Conservation (phyloP, 768 basidiomycete species). For the Mycena floridula region DNA sequence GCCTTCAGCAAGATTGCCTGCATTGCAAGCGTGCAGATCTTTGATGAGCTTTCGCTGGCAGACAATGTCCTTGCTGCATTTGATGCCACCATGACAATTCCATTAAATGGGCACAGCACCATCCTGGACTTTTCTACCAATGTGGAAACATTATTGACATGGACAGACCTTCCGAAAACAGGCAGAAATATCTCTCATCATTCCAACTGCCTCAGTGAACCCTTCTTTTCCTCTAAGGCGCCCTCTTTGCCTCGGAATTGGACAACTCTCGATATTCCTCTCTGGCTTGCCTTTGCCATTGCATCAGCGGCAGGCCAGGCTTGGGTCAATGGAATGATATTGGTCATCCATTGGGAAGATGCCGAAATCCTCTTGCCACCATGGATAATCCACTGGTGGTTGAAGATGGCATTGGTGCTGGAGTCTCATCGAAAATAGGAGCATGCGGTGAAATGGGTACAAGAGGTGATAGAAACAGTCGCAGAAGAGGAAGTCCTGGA, state of each 20-base stretch:
- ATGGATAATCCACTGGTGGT: neutral
- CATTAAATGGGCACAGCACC: neutral
- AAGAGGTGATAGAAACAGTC: neutral
- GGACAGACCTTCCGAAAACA: neutral
- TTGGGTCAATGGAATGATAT: neutral
- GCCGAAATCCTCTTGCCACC: neutral
- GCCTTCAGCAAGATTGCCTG: neutral
- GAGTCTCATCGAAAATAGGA: neutral
- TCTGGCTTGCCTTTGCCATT: neutral
- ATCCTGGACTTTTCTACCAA: neutral
- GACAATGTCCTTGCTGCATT: neutral
- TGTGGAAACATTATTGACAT: neutral
- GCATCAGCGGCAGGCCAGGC: no score
- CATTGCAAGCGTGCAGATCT: neutral
- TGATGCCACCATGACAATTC: neutral
- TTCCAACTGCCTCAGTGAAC: neutral
- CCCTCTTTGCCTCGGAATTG: neutral
- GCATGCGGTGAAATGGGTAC: neutral
- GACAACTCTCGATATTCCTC: neutral
- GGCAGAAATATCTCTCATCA: neutral
- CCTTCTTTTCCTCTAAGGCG: neutral
- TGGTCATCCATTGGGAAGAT: neutral
- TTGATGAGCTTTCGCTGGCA: neutral
- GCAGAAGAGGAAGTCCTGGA: neutral
- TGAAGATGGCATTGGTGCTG: neutral